Percentiles rank a stretch among this genome's conserved stretches.
Conservation (phyloP, 495 filamentous ascomycete genomes). For the Lophiotrema nucula region DNA sequence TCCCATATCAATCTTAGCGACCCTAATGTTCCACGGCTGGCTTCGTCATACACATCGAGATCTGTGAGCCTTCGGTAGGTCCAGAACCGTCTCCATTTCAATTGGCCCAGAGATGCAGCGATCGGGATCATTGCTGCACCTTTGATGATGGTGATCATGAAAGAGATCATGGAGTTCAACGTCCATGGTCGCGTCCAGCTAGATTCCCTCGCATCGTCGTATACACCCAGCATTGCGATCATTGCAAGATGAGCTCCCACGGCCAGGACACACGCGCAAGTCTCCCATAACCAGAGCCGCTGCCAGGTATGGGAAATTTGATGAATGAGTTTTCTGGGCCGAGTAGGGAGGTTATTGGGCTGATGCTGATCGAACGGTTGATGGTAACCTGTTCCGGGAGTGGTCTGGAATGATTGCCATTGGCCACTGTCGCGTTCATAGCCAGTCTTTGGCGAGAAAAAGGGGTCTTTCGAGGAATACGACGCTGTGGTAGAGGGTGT, state of each 20-base stretch:
- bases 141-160: constrained; percentile 13
- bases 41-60: constrained; percentile 20
- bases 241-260: background rate
- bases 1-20: constrained; percentile 1
- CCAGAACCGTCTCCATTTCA: constrained; percentile 22
- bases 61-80: constrained; percentile 1
- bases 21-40: constrained; percentile 13
- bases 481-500: background rate
- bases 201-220: constrained; percentile 8
- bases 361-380: background rate
- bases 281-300: constrained; percentile 2
- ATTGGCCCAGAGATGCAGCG: constrained; percentile 2
- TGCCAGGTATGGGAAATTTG: constrained; percentile 1
- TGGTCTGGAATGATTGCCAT: background rate
- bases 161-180: constrained; percentile 3
- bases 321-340: background rate
- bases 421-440: background rate
- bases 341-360: background rate
- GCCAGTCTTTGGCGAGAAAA: background rate
- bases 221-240: background rate
- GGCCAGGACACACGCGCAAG: background rate
- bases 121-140: constrained; percentile 11
- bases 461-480: background rate
- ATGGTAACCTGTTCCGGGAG: background rate
- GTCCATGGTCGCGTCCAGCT: constrained; percentile 3